These are phyloP conservation scores for Anisodus tanguticus DNA, from an alignment of 257 asterid genomes.

Conservation along the genomic window DNA sequence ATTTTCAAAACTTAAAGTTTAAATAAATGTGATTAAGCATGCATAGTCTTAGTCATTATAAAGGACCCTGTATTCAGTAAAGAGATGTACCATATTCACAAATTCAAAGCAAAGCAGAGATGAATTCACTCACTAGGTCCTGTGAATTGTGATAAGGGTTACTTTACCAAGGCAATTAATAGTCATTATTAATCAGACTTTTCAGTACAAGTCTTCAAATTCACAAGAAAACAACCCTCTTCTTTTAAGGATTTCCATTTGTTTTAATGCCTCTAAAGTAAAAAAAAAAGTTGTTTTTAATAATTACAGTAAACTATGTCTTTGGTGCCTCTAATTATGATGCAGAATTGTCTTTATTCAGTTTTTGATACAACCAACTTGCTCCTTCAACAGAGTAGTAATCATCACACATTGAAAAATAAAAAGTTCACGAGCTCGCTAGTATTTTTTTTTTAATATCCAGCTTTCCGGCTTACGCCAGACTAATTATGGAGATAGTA, in stretches of 20 bases:
- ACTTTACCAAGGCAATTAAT: conserved; percentile 18
- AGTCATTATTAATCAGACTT: not conserved
- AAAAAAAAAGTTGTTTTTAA: not conserved
- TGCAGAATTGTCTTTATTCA: not conserved
- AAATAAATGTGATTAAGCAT: not conserved
- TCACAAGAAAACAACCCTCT: conserved; percentile 14
- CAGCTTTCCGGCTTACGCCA: too few relatives aligned
- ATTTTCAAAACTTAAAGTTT: too few relatives aligned
- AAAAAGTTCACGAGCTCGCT: not conserved
- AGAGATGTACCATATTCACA: not conserved
- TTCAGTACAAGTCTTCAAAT: conserved; percentile 14
- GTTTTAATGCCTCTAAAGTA: conserved; percentile 21
- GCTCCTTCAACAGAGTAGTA: conserved; percentile 1
- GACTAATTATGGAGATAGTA: too few relatives aligned
- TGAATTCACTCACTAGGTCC: not conserved
- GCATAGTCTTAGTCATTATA: not conserved
- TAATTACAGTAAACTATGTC: not conserved
- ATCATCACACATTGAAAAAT: conserved; percentile 17
- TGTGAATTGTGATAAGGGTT: not conserved
- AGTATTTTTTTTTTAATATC: not conserved
- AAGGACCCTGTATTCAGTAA: not conserved
- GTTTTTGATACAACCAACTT: not conserved
- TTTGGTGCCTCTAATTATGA: not conserved
- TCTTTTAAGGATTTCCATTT: conserved; percentile 26
- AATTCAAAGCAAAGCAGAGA: not conserved